These are phyloP conservation scores for Catharanthus roseus DNA, from an alignment of 257 asterid species.

Conservation along the genomic window DNA sequence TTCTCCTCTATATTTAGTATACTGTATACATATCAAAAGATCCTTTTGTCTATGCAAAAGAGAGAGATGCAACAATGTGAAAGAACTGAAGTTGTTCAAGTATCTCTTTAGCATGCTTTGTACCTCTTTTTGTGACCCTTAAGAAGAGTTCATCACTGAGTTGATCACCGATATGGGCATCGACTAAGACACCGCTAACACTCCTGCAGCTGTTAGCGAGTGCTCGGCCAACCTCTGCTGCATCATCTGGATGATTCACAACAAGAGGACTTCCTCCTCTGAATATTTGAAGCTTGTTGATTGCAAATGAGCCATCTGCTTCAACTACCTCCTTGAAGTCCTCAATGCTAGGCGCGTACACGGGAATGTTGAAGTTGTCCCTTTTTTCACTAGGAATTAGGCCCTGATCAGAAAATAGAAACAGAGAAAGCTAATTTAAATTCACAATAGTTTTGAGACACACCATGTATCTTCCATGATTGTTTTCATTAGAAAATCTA, in stretches of 20 bases:
- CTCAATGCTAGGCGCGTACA: slow-evolving; percentile 82
- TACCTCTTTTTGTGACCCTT: slow-evolving; percentile 61
- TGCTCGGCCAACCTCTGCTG: slow-evolving; percentile 84
- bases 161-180: slow-evolving; percentile 78
- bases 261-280: slow-evolving; percentile 94
- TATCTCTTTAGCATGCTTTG: slow-evolving; percentile 62
- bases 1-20: neutral
- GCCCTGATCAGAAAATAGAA: no score
- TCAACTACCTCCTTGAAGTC: slow-evolving; percentile 93
- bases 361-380: slow-evolving; percentile 85
- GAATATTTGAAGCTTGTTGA: slow-evolving; percentile 70
- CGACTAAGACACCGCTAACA: slow-evolving; percentile 83
- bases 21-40: neutral
- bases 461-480: neutral
- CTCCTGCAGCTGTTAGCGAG: slow-evolving; percentile 84
- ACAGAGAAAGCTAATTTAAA: no score
- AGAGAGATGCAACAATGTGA: slow-evolving; percentile 89
- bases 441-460: neutral
- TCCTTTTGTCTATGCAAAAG: slow-evolving; percentile 12
- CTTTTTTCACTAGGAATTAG: slow-evolving; percentile 64
- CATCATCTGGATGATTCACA: slow-evolving; percentile 67
- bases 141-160: slow-evolving; percentile 72
- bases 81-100: slow-evolving; percentile 75
- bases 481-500: neutral
- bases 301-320: slow-evolving; percentile 57